A percentile compares a stretch with the other conserved stretches of the same genome.
Evolutionary conservation across 2,329 filamentous ascomycete species (phyloP).

Genomic region (Exserohilum turcica): DNA sequence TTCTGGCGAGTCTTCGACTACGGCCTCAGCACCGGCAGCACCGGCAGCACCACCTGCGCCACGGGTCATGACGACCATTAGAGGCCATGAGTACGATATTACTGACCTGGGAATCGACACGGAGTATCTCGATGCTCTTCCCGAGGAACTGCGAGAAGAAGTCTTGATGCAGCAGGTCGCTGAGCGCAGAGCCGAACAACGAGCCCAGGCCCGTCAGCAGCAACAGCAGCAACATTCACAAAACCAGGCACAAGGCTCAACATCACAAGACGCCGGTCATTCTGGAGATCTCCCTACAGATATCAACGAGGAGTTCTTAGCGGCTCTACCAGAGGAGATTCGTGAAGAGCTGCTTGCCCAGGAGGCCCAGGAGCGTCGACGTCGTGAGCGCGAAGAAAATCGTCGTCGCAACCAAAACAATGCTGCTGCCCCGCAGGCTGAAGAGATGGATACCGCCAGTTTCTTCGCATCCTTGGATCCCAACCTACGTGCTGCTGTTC

Average conservation of each 20-base stretch:
- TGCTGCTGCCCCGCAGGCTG: conserved; percentile 51
- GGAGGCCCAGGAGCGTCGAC: conserved; percentile 85
- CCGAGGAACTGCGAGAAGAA: conserved; percentile 93
- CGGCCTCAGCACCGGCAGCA: conserved; percentile 31
- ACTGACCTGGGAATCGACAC: conserved; percentile 93
- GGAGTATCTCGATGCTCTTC: conserved; percentile 94
- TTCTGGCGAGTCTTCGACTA: conserved; percentile 21
- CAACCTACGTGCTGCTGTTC: conserved; percentile 79
- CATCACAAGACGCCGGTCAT: conserved; percentile 31
- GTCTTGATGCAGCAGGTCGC: conserved; percentile 91
- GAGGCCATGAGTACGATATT: conserved; percentile 88
- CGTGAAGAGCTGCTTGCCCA: conserved; percentile 89
- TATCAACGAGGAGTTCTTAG: conserved; percentile 90
- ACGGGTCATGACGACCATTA: conserved; percentile 80
- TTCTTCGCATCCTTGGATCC: conserved; percentile 91
- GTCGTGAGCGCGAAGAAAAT: conserved; percentile 81
- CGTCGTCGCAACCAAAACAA: conserved; percentile 67
- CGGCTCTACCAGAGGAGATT: conserved; percentile 88
- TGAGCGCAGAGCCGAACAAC: conserved; percentile 64
- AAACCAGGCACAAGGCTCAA: conserved; percentile 18
- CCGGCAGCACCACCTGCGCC: conserved; percentile 42
- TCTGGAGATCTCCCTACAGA: conserved; percentile 76
- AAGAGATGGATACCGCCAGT: conserved; percentile 90
- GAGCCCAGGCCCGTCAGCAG: conserved; percentile 18
- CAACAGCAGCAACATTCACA: conserved; percentile 42